Conservation (phyloP, 202 grass and related monocot species). For the Miscanthus sacchariflorus region DNA sequence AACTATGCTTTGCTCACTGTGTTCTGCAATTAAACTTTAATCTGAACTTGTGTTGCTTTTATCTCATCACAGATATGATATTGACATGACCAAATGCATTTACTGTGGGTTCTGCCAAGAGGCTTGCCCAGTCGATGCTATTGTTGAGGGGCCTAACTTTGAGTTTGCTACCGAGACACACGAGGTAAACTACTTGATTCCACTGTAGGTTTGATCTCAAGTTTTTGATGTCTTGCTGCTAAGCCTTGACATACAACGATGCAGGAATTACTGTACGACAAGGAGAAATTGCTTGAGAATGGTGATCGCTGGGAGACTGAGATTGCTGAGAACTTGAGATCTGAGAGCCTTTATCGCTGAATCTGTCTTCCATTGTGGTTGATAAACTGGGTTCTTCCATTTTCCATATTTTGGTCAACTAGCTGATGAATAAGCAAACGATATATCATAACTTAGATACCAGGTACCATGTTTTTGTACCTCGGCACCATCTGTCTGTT, state of each 20-base stretch:
- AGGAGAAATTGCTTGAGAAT: conserved; percentile 98
- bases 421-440: conserved; percentile 59
- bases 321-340: conserved; percentile 93
- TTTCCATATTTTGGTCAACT: conserved; percentile 22
- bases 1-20: not conserved
- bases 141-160: conserved; percentile 98
- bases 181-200: conserved; percentile 60
- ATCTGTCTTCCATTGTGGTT: not conserved
- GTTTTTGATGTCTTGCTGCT: not conserved
- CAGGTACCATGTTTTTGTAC: conserved; percentile 41
- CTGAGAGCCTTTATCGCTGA: conserved; percentile 94
- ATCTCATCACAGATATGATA: conserved; percentile 77
- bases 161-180: conserved; percentile 99
- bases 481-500: conserved; percentile 15
- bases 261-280: conserved; percentile 96
- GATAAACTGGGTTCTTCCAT: not conserved
- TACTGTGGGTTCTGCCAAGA: conserved; percentile 99
- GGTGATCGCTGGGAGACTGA: conserved; percentile 97
- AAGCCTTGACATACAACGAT: conserved; percentile 14
- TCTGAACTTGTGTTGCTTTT: conserved; percentile 6
- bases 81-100: conserved; percentile 99
- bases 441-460: conserved; percentile 34
- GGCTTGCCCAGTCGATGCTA: conserved; percentile 98
- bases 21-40: conserved; percentile 16
- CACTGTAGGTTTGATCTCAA: not conserved